Percentiles rank a stretch among this genome's conserved stretches.
phyloP scores from a whole-genome alignment of 164 flowering plant genomes.

The Aristolochia contorta region DNA sequence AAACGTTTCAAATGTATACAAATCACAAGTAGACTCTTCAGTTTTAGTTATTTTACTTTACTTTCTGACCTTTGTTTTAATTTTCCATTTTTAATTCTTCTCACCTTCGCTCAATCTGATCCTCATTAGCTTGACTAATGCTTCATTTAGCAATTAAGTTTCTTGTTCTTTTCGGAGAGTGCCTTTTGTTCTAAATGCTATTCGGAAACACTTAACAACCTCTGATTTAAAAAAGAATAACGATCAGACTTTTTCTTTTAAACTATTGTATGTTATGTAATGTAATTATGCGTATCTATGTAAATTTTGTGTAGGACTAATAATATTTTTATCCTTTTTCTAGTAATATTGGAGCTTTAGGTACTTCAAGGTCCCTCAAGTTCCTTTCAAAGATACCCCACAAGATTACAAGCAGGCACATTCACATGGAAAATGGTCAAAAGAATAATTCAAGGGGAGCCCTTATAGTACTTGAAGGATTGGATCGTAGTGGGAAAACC shows the following conservation, averaged over 20 bases:
- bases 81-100: too few species aligned
- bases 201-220: too few species aligned
- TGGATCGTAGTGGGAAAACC: conserved; percentile 75
- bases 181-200: too few species aligned
- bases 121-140: too few species aligned
- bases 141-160: too few species aligned
- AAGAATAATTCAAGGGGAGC: conserved; percentile 48
- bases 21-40: too few species aligned
- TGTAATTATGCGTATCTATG: not conserved
- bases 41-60: too few species aligned
- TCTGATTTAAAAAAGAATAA: too few species aligned
- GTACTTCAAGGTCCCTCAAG: conserved; percentile 11
- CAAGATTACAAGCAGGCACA: conserved; percentile 16
- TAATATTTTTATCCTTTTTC: not conserved
- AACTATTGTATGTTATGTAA: not conserved
- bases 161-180: too few species aligned
- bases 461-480: conserved; percentile 71
- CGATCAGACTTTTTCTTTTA: not conserved
- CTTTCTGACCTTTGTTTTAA: too few species aligned
- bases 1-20: too few species aligned
- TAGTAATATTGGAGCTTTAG: conserved; percentile 17
- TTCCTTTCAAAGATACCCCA: conserved; percentile 3
- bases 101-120: too few species aligned
- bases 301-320: not conserved
- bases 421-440: conserved; percentile 29